These are phyloP conservation scores for Cupressus sempervirens DNA, from an alignment of 75 land plant genomes.

Conservation along the genomic window DNA sequence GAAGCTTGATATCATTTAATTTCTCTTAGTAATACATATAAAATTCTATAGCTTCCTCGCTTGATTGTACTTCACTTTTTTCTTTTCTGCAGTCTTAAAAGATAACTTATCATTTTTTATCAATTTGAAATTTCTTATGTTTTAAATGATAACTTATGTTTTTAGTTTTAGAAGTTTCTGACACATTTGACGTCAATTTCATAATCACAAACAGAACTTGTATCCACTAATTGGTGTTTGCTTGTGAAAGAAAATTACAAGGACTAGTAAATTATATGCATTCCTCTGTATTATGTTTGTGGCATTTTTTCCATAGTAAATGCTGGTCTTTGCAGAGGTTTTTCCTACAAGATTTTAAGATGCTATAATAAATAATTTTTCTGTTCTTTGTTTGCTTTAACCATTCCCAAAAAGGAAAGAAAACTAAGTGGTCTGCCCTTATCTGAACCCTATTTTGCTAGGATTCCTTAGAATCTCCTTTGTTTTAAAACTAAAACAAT, in stretches of 20 bases:
- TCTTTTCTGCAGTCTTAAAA: background rate
- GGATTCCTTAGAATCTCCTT: background rate
- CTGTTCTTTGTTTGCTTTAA: background rate
- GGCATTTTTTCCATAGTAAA: background rate
- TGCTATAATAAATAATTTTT: background rate
- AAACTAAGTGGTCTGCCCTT: background rate
- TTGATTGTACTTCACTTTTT: background rate
- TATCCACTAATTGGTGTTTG: background rate
- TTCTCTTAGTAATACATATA: background rate
- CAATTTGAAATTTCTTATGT: too few relatives aligned
- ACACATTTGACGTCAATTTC: background rate
- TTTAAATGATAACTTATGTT: too few relatives aligned
- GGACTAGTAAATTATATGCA: background rate
- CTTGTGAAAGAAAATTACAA: background rate
- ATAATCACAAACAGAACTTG: background rate
- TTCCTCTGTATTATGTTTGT: background rate
- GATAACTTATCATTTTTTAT: background rate
- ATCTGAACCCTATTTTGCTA: background rate
- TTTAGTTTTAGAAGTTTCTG: background rate
- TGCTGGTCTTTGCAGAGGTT: slow-evolving; percentile 1
- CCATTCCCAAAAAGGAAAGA: background rate
- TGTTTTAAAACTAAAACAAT: background rate
- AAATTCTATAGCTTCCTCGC: background rate
- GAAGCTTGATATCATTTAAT: background rate
- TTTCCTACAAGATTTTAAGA: background rate